Evolutionary conservation across 83 land plant species (phyloP), one percentile per base, ranked within the genome.

Genomic region (Thuja plicata): DNA sequence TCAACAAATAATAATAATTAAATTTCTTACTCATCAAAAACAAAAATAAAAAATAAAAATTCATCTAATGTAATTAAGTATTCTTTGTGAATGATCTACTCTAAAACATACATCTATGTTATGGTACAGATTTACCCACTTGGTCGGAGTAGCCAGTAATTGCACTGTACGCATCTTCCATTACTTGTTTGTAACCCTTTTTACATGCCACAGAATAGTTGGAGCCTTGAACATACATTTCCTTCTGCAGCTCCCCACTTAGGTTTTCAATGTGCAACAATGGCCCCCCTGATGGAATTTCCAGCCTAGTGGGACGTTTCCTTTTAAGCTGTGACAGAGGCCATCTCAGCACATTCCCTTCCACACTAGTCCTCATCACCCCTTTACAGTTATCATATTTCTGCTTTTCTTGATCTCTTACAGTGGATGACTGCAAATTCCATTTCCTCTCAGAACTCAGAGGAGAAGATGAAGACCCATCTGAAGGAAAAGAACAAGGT

Each of bases 151-250:
- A 90, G 19, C 93, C 91, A 12, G 92, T 86, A 11, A 78, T 57
- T 50, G 90, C 94, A 0, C 88, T 78, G 86, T 90, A 88, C 0
- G 96, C 89, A 82, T 95, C 97, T 88, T 95, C 97, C 94, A 95
- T 90, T 15, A 37, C 78, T 19, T 73, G 76, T 41, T 91, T 91
- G 80, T 87, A 91, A 21, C 97, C 97, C 76, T 89, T 93, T 89
- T 92, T 94, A 40, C 40, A 34, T 7, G 70, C 55, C 9, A 89
- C 89, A 40, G 85, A 40, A 15, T 45, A 83, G 13, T 73, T 73
- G 30, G 34, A 9, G 8, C 77, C 77, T 73, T 73, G 35, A 73
- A 7, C 77, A 2, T 32, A 73, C 32, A 73, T 30, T 30, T 73
- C 77, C 77, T 73, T 73, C 34, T n/a, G 77, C 35, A 73, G 10